Evolutionary conservation across 805 yeast genomes (phyloP).

Genomic region (Barnettozyma sucrosica): DNA sequence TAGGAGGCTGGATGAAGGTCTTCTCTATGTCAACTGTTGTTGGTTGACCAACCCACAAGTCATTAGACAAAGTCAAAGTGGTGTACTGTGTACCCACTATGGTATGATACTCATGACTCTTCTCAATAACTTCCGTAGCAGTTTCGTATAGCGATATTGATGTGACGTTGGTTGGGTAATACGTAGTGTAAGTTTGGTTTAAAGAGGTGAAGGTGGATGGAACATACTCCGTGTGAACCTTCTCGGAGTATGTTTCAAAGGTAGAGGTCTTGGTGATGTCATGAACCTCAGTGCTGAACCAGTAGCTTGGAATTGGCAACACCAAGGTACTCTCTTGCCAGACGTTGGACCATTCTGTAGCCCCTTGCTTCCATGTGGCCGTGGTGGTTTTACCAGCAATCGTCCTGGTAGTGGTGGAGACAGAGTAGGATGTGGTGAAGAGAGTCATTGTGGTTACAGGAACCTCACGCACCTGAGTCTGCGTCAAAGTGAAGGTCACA

Average conservation of each 20-base stretch:
- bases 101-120: constrained; percentile 6
- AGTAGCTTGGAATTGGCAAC: constrained; percentile 12
- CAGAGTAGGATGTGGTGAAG: constrained; percentile 8
- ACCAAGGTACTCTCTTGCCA: constrained; percentile 11
- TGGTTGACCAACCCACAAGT: constrained; percentile 15
- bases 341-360: constrained; percentile 7
- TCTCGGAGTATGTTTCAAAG: constrained; percentile 1
- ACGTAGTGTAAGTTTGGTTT: constrained; percentile 15
- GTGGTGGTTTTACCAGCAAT: constrained; percentile 9
- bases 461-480: constrained; percentile 3
- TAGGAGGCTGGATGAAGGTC: constrained; percentile 7
- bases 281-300: constrained; percentile 5
- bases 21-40: constrained; percentile 4
- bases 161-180: constrained; percentile 1
- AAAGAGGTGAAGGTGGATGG: constrained; percentile 2
- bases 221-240: constrained; percentile 5
- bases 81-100: constrained; percentile 11
- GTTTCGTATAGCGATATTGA: constrained; percentile 1
- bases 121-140: constrained; percentile 1
- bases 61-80: constrained; percentile 15
- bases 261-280: constrained; percentile 1
- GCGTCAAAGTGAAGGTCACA: constrained; percentile 5
- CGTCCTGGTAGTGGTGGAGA: constrained; percentile 10
- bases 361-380: not conserved
- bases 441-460: constrained; percentile 2